Percentiles rank a stretch among this genome's conserved stretches.
Conservation (phyloP, 2,329 filamentous ascomycete genomes). For the Cucurbitaria berberidis region DNA sequence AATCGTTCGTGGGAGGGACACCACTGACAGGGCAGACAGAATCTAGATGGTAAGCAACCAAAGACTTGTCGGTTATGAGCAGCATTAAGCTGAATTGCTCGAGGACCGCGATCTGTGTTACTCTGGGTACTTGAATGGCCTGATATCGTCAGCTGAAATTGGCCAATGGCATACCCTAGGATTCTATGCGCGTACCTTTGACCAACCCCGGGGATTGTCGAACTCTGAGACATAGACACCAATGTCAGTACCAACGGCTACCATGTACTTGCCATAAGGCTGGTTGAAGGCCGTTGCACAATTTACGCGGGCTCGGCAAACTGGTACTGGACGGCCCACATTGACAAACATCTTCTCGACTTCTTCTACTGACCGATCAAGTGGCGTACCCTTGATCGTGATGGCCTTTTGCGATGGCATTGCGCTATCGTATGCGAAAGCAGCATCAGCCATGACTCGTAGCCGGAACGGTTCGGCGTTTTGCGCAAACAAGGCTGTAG, state of each 20-base stretch:
- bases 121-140: slow-evolving; percentile 76
- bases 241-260: slow-evolving; percentile 93
- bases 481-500: slow-evolving; percentile 84
- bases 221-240: slow-evolving; percentile 91
- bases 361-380: slow-evolving; percentile 88
- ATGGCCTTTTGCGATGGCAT: slow-evolving; percentile 64
- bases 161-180: background rate
- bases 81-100: slow-evolving; percentile 96
- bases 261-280: slow-evolving; percentile 81
- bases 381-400: slow-evolving; percentile 84
- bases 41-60: slow-evolving; percentile 94
- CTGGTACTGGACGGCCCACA: slow-evolving; percentile 72
- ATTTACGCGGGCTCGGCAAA: slow-evolving; percentile 87
- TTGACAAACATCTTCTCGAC: slow-evolving; percentile 76
- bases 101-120: slow-evolving; percentile 91
- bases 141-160: slow-evolving; percentile 51
- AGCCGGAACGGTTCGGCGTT: slow-evolving; percentile 96
- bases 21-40: slow-evolving; percentile 68
- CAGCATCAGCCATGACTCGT: slow-evolving; percentile 88
- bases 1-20: slow-evolving; percentile 69
- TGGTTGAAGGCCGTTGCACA: slow-evolving; percentile 88
- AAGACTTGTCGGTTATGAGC: slow-evolving; percentile 85
- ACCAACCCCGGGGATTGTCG: slow-evolving; percentile 89
- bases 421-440: slow-evolving; percentile 80
- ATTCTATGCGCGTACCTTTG: slow-evolving; percentile 66